A percentile compares a stretch with the other conserved stretches of the same genome.
Evolutionary conservation across 306 rosid species (phyloP).

Genomic region (Cucumis cinereus): DNA sequence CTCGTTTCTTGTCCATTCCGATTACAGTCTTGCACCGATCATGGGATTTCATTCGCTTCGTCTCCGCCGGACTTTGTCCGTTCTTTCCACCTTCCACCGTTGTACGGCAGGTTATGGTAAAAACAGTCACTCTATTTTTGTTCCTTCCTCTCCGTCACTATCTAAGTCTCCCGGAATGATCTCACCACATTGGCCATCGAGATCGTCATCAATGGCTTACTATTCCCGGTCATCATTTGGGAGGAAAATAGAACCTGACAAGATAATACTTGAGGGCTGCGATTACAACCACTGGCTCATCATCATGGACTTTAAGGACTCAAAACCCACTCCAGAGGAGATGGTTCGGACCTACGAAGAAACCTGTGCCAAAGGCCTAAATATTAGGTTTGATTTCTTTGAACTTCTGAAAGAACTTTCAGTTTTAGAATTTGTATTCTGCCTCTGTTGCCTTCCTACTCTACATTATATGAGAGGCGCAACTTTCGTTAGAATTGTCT

Average conservation of each 20-base stretch:
- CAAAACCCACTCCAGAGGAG: constrained; percentile 36
- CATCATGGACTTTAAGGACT: constrained; percentile 46
- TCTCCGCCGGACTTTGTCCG: constrained; percentile 35
- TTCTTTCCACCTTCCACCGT: constrained; percentile 24
- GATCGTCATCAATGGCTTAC: constrained; percentile 22
- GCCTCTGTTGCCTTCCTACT: not conserved
- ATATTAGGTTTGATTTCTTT: constrained; percentile 38
- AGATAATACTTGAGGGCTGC: constrained; percentile 77
- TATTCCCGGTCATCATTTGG: constrained; percentile 22
- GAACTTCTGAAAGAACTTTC: not conserved
- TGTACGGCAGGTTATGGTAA: constrained; percentile 7
- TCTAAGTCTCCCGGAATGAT: not conserved
- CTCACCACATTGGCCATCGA: constrained; percentile 24
- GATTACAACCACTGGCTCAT: constrained; percentile 85
- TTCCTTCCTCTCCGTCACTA: constrained; percentile 9
- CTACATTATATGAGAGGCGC: not conserved
- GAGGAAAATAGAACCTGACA: constrained; percentile 12
- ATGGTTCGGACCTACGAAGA: constrained; percentile 54
- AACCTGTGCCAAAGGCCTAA: constrained; percentile 68
- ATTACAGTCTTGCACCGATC: constrained; percentile 1
- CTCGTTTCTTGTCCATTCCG: not conserved
- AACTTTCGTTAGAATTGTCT: not conserved
- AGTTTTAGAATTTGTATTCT: not conserved
- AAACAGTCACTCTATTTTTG: not conserved
- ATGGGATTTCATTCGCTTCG: constrained; percentile 52